These are phyloP conservation scores for Starmerella bombicola DNA, from an alignment of 805 yeast genomes.

Conservation along the genomic window DNA sequence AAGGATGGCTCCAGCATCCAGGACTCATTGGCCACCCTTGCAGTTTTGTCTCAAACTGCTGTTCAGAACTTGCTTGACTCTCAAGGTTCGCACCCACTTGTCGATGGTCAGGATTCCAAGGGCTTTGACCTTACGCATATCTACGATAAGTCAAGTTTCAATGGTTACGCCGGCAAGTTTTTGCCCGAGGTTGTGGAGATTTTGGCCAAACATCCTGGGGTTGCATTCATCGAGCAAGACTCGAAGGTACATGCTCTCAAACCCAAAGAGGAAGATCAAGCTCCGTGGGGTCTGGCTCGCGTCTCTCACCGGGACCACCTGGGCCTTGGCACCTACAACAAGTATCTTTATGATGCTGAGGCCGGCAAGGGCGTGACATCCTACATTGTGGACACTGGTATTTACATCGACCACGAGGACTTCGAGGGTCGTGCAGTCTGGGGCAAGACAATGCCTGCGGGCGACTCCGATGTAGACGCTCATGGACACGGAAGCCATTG, in stretches of 20 bases:
- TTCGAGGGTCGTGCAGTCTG: conserved; percentile 45
- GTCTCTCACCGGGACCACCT: conserved; percentile 53
- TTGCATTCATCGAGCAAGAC: conserved; percentile 55
- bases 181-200: conserved; percentile 59
- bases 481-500: conserved; percentile 53
- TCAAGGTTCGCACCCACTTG: conserved; percentile 25
- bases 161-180: conserved; percentile 82
- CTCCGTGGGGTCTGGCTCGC: conserved; percentile 69
- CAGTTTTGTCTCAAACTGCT: conserved; percentile 27
- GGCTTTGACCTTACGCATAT: conserved; percentile 25
- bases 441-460: conserved; percentile 42
- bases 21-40: conserved; percentile 57
- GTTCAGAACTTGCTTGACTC: conserved; percentile 31
- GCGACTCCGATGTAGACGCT: conserved; percentile 36
- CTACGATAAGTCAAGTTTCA: conserved; percentile 35
- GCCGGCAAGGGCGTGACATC: conserved; percentile 34
- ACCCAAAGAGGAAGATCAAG: conserved; percentile 43
- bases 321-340: conserved; percentile 44
- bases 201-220: conserved; percentile 44
- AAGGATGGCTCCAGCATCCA: conserved; percentile 48
- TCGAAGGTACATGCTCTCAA: conserved; percentile 40
- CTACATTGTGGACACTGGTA: conserved; percentile 53
- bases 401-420: conserved; percentile 36
- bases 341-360: conserved; percentile 46
- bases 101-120: conserved; percentile 10